Evolutionary conservation across 352 stramenopile genomes (phyloP), one percentile per base, ranked within the genome.

Genomic region (Globisporangium viniferum): DNA sequence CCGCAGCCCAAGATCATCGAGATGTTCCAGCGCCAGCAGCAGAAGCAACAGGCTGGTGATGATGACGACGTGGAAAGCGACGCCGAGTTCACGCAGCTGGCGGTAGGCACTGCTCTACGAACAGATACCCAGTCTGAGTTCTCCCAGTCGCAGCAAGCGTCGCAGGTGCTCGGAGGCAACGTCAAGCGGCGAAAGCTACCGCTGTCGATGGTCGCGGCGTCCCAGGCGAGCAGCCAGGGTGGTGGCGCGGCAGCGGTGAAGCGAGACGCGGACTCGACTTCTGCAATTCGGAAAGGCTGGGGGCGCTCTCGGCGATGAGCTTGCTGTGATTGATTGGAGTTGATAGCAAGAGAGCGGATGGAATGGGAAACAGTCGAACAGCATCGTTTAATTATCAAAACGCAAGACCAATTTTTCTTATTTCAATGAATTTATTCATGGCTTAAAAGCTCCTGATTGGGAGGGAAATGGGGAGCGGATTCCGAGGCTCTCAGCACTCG

Each of bases 21-120:
- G 24, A 58, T 93, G 64, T 89, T 92, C 51, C 76, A 77, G 63
- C 75, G 67, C 18, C 79, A 84, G 46, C 55, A 78, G 61, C 67
- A 49, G 20, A 62, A 70, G 54, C 62, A 64, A 31, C 22, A 35
- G 33, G 2, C 55, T 31, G 67, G 5, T 18, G 72, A 75, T 14
- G 73, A 84, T 24, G 82, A 91, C 66, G 81, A 89, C 18, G 72
- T 91, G n/a, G 85, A 93, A 69, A 90, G 81, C 35, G 85, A 93
- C 57, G 53, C 76, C 1, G 83, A 91, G 62, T 93, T 93, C 48
- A 87, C 79, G 24, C 64, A 88, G 61, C 62, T 92, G 33, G 74
- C 76, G 7, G 53, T 66, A 14, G 64, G 56, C 12, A 65, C 64
- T 1, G 61, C 59, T 5, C 61, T 64, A 1, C 49, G 69, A 15